Evolutionary conservation across 805 yeast genomes (phyloP), one percentile per base, ranked within the genome.

Genomic region (Starmerella bombi): DNA sequence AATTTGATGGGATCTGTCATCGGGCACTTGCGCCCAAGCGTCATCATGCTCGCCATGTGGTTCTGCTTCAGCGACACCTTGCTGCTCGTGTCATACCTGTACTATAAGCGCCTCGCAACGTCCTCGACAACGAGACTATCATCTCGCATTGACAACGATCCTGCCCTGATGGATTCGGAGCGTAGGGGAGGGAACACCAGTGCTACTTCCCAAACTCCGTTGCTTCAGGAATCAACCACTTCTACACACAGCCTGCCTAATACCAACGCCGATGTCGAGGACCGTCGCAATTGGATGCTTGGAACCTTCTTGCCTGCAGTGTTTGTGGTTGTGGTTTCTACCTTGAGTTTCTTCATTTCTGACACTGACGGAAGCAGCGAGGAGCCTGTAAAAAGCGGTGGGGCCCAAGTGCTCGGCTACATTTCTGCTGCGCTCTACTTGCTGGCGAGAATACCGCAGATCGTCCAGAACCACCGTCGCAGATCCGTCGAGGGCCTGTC

Each of bases 401-500:
- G 48, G 32, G 78, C 88, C 2, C 82, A 77, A 57, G 50, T 77
- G 3, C 64, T 77, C 46, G 91, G 91, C 5, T 81, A 80, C 59
- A 48, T 72, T 5, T 75, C 83, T 3, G 88, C 93, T 1, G 45
- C 64, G 2, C 60, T 80, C 42, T 80, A 80, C 57, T 65, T 80
- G 49, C 73, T 80, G 7, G 91, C 91, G 3, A 63, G 84, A 49
- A 59, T 80, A 22, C 98, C 98, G 0, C 98, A 88, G 60, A 80
- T 88, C 40, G 62, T 71, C 42, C 93, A 81, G 55, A 88, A 88
- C 61, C 72, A 76, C 57, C 65, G 65, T 35, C 72, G 94, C 49
- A 74, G 77, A 53, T 80, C 94, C 4, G 85, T 85, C 41, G 70
- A 74, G 42, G 97, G 97, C 1, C 77, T 91, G 51, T 79, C 94